Base-by-base conservation (phyloP, 1,139 yeast genomes). In the Yamadazyma diospyri region DNA sequence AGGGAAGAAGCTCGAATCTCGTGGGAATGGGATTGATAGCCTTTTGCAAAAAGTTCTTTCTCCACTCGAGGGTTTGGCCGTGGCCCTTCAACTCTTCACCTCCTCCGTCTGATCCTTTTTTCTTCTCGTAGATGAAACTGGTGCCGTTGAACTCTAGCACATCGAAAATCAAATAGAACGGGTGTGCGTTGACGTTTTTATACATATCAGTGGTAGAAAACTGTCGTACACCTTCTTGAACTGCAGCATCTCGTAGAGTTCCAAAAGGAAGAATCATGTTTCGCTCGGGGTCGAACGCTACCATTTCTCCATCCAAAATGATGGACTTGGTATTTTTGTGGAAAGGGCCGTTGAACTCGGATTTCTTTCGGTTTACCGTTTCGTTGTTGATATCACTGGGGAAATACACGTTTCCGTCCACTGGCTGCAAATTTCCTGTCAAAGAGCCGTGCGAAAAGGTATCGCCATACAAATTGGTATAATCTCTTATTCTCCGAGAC, bases 261-360 rank as follows among this genome's bases (percentile, higher is more conserved):
- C 95, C 94, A 59, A 86, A 86, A 0, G 96, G 95, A 14, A 86
- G 59, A 6, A 86, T 68, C 1, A 66, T 66, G 24, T 78, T 61
- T 13, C 77, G 59, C 9, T 68, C 60, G 9, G 74, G 74, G 53
- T 89, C 96, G 74, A 78, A 88, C 0, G 95, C 88, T 1, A 89
- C 80, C 88, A 92, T 84, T 57, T 92, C 98, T 1, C 98, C 97
- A 58, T 92, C 98, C 4, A 92, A 52, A 2, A 92, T 69, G 3
- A 85, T 76, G 23, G 64, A 61, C 10, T 57, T 55, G 3, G 72
- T 68, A 5, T 61, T 55, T 1, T 58, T 57, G 15, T 61, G 57
- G 39, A 79, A 64, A 2, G 74, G 70, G 5, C 67, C 53, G 6
- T 27, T 17, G 17, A 24, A 29, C n/a, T 18, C 14, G 8, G 16